Base-by-base conservation (phyloP, 108 stramenopile species). In the Pseudonitzschia multistriata region DNA sequence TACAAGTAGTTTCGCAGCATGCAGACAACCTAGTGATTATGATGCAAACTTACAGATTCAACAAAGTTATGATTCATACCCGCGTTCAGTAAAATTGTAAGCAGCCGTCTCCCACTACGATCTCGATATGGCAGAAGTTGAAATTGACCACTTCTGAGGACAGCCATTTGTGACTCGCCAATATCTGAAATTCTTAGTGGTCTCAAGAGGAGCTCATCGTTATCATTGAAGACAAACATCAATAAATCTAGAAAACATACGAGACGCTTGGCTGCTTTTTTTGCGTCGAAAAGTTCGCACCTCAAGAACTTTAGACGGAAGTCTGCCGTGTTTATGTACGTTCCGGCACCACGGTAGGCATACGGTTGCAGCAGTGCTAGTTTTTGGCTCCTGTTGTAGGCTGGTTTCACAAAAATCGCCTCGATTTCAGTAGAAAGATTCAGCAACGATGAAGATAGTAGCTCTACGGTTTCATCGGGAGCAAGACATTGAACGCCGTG, bases 241-340 rank as follows among this genome's bases (percentile, higher is more conserved):
- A 71, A 66, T 27, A 53, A 21, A 52, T 76, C 71, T 30, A 76
- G 72, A 31, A 66, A 36, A 3, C n/a, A 21, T 10, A 62, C 35
- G 35, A 76, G 21, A 1, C 75, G 75, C 10, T 17, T 17, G 0
- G 75, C 71, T n/a, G 71, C 75, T 10, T 48, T 34, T 3, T 31
- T 49, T 0, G 75, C 66, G 49, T 76, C 57, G 36, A 72, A 72
- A 17, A 50, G 35, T 39, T 76, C 71, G 8, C 71, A 63, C 27
- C 75, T 71, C 24, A 76, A 50, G 50, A 76, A 72, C 47, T 67
- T 66, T 48, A 76, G 64, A 13, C 71, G 71, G 67, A 76, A 76
- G 17, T 66, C 29, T 6, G 6, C n/a, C 0, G 48, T 28, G 34
- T 59, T 56, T 22, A 76, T 71, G 39, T 72, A 76, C 33, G 70